Evolutionary conservation across 805 yeast genomes (phyloP), one percentile per base, ranked within the genome.

Genomic region (Jamesozyma gamospora): DNA sequence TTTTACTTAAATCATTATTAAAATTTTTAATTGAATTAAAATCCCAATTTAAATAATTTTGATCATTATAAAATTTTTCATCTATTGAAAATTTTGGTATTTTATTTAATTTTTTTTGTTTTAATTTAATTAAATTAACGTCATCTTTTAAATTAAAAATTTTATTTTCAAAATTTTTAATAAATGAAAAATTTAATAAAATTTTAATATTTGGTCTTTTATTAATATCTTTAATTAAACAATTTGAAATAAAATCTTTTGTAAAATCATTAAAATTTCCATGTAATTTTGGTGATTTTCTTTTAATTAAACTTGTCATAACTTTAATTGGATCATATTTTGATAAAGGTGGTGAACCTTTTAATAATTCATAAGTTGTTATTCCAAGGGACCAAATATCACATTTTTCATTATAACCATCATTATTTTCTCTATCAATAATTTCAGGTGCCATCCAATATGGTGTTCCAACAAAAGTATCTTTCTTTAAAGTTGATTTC

Each of bases 371-470:
- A 51, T 84, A 82, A 1, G 84, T 77, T 0, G 97, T 88, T 37
- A 92, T 90, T 0, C 98, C 98, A 17, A 87, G 66, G 0, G 96
- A 86, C 98, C 98, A 92, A 39, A 92, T 83, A 56, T 92, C 98
- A 1, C 87, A 95, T 52, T 82, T 83, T 45, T 79, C 82, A 53
- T 83, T 72, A 58, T 92, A 87, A 1, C 92, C 94, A 9, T 63
- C 58, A 36, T 39, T 31, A 13, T 29, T 17, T 34, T 60, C 54
- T 42, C 49, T 51, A 33, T 48, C 45, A 15, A 67, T 58, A 33
- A 92, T 82, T 58, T 92, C 98, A 0, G 98, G 98, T 0, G 98
- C 98, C 97, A 90, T 88, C 96, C 96, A 88, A 60, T 76, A 85
- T 12, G 96, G 96, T 0, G 96, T 87, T 1, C 97, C 97, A 38